Base-by-base conservation (phyloP, 2,329 filamentous ascomycete species). In the Samsoniella hepiali region DNA sequence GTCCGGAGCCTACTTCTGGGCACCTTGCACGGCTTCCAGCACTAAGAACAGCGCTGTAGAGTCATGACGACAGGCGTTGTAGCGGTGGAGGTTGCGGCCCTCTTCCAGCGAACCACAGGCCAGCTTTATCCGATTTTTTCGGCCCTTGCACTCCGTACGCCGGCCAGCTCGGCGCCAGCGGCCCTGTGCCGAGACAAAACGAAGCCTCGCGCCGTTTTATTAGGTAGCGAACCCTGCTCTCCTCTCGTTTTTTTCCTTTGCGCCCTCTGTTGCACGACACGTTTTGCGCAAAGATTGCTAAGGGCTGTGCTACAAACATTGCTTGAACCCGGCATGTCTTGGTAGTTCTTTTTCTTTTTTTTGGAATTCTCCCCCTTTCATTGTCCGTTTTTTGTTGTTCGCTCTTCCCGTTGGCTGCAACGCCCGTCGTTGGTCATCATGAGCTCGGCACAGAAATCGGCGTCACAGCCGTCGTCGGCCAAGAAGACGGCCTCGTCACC, bases 401-500 rank as follows among this genome's bases (percentile, higher is more conserved):
- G 7, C n/a, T 7, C 42, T 9, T 29, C 47, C 17, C n/a, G 32
- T 17, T 42, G 40, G 51, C 40, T 62, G 34, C 42, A 42, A 42
- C 62, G 9, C 38, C 9, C 32, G 22, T 22, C 45, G 34, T 55
- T 51, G 27, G 27, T 32, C 58, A 59, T 27, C 47, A 62, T 62
- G 55, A 58, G 47, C 55, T 57, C 58, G 53, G 59, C 63, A 45
- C 42, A 62, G n/a, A 32, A 63, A 51, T 51, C 63, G 54, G 51
- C 58, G 68, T 58, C 68, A 67, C 58, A 62, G 67, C 68, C 32
- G 66, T 65, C 56, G 56, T 22, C 22, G 66, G 53, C 44, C 64
- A 70, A 71, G 63, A 73, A 77, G 69, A 77, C 79, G 71, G 78
- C 78, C 66, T 71, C 73, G 66, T 73, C 69, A 38, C 68, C 78